Base-by-base conservation (phyloP, 257 asterid species). In the Ehretia macrophylla region DNA sequence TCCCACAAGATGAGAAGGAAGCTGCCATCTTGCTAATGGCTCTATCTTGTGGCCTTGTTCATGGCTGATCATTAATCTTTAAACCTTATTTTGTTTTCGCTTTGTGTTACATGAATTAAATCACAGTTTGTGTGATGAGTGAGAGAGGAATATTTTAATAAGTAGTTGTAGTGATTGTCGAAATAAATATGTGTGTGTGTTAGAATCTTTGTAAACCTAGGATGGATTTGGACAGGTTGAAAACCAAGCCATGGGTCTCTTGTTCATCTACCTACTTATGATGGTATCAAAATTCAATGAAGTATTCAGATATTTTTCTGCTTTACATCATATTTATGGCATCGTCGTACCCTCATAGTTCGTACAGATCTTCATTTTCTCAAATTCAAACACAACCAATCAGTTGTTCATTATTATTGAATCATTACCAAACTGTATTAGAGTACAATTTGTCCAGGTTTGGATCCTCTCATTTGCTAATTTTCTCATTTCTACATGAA, bases 21-120 rank as follows among this genome's bases (percentile, higher is more conserved):
- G 98, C 98, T 14, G 98, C 98, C 0, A 88, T 91, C 59, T 72
- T 91, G 56, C 83, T 91, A 5, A 91, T 91, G 98, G 96, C 98
- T 57, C 64, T 91, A 59, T 91, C 98, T 70, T 82, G 92, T 18
- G 94, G 92, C 55, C 78, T 83, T 18, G 79, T 91, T 69, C 95
- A 88, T 64, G 90, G 94, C 32, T 87, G 87, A 82, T 46, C 1
- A 18, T 38, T 10, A n/a, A n/a, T 13, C 14, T 50, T 59, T 55
- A 14, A 0, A 11, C 22, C 44, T 6, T 23, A 14, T 20, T 18
- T 1, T 55, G 4, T 37, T 39, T 17, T 44, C 55, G 38, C 40
- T 10, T 53, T 39, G 8, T 69, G 14, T 11, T 17, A 22, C n/a
- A n/a, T n/a, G 19, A 55, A 49, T 27, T 32, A 45, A 8, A 6